A percentile compares a stretch with the other conserved stretches of the same genome.
These are phyloP conservation scores for Pseudogymnoascus sp. DNA, from an alignment of 2,329 filamentous ascomycete genomes.

Conservation along the genomic window DNA sequence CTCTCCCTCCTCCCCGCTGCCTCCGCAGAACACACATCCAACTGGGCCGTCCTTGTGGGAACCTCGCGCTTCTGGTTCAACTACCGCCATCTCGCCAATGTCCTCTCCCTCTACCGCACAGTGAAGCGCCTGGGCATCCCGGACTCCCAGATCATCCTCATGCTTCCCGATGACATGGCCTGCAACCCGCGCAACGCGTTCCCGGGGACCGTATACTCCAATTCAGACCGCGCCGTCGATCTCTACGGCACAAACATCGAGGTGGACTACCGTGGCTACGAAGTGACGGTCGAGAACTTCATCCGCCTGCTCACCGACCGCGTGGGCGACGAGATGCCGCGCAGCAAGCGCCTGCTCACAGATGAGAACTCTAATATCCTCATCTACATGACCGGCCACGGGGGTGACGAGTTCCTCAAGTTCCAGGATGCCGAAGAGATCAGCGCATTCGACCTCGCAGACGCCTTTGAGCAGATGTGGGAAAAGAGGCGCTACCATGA, in stretches of 20 bases:
- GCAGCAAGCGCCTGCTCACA: constrained; percentile 86
- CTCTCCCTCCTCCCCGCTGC: constrained; percentile 33
- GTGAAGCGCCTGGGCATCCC: constrained; percentile 97
- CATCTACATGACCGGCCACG: constrained; percentile 98
- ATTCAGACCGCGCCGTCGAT: constrained; percentile 89
- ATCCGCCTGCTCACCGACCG: constrained; percentile 91
- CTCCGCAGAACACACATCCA: constrained; percentile 77
- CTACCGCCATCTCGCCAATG: constrained; percentile 96
- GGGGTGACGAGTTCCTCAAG: constrained; percentile 95
- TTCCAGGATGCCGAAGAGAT: constrained; percentile 99
- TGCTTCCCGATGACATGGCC: constrained; percentile 99
- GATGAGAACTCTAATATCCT: constrained; percentile 95
- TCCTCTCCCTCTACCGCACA: constrained; percentile 92
- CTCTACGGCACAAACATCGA: constrained; percentile 98
- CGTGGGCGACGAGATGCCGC: constrained; percentile 86
- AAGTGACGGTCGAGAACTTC: constrained; percentile 98
- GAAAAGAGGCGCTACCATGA: constrained; percentile 99
- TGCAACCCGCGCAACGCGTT: constrained; percentile 98
- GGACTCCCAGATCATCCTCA: constrained; percentile 97
- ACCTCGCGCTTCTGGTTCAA: constrained; percentile 99
- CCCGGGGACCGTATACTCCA: constrained; percentile 96
- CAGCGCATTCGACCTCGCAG: constrained; percentile 86
- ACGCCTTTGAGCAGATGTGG: constrained; percentile 99
- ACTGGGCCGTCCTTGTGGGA: constrained; percentile 98
- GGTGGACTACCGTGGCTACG: constrained; percentile 95